Conservation (phyloP, 805 yeast genomes). For the Zygotorulaspora florentina region DNA sequence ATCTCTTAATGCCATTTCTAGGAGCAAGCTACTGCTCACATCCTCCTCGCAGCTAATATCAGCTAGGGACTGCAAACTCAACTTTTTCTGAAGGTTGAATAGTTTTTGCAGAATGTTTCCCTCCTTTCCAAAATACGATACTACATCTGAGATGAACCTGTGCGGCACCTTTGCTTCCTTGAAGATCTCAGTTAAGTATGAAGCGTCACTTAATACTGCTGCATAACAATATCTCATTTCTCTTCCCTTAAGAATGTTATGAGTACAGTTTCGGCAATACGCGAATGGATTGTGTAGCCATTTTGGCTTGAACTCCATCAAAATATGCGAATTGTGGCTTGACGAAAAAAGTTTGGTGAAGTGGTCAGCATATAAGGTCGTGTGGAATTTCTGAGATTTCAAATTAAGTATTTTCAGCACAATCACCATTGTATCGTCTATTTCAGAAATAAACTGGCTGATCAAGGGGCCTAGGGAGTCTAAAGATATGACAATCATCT, state of each 20-base stretch:
- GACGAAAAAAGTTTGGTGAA: constrained; percentile 21
- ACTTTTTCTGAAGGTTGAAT: constrained; percentile 21
- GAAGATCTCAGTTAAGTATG: constrained; percentile 13
- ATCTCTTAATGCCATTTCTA: constrained; percentile 39
- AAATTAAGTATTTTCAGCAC: constrained; percentile 23
- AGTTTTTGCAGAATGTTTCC: constrained; percentile 26
- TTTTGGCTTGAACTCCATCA: constrained; percentile 34
- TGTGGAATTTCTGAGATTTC: constrained; percentile 1
- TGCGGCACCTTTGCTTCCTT: constrained; percentile 11
- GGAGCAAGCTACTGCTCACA: constrained; percentile 20
- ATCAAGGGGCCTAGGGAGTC: constrained; percentile 3
- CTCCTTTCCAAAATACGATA: constrained; percentile 18
- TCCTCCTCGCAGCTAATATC: constrained; percentile 9
- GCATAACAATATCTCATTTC: constrained; percentile 24
- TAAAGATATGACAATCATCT: constrained; percentile 7
- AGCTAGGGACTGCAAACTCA: constrained; percentile 1
- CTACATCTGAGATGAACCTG: constrained; percentile 14
- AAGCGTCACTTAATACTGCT: constrained; percentile 12
- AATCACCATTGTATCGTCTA: constrained; percentile 14
- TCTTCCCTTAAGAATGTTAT: constrained; percentile 23
- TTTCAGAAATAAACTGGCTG: background rate
- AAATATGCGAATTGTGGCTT: background rate
- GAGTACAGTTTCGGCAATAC: constrained; percentile 33
- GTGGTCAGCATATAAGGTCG: constrained; percentile 20
- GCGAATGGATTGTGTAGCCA: constrained; percentile 23